A percentile compares a stretch with the other conserved stretches of the same genome.
phyloP scores from a whole-genome alignment of 192 early-diverging fungal species.

The Coemansia sp. region DNA sequence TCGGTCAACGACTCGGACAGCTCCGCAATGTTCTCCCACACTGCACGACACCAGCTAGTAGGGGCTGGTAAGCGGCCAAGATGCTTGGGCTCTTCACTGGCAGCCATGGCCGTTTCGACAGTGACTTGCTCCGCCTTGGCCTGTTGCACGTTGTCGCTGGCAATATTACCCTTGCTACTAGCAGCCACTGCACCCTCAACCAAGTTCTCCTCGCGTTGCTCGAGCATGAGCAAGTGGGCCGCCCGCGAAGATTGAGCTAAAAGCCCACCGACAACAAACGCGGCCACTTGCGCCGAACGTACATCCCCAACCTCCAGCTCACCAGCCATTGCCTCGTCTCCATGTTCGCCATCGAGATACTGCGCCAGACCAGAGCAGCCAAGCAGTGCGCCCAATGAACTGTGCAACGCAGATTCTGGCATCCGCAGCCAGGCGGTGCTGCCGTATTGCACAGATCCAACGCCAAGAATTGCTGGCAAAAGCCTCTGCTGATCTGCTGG shows the following conservation, averaged over 20 bases:
- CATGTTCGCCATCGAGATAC: background rate
- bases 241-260: conserved; percentile 24
- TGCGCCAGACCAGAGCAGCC: conserved; percentile 24
- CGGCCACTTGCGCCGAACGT: conserved; percentile 27
- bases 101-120: background rate
- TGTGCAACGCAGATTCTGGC: conserved; percentile 14
- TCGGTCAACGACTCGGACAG: too few species aligned
- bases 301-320: conserved; percentile 19
- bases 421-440: conserved; percentile 36
- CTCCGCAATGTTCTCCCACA: conserved; percentile 33
- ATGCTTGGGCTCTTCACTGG: conserved; percentile 26
- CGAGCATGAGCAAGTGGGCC: conserved; percentile 4
- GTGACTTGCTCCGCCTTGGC: background rate
- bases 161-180: background rate
- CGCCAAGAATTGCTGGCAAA: conserved; percentile 20
- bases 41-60: conserved; percentile 42
- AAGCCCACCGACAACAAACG: conserved; percentile 21
- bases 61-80: conserved; percentile 33
- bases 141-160: background rate
- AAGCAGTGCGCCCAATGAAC: conserved; percentile 16
- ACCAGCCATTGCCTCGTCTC: background rate
- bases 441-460: conserved; percentile 36
- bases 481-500: conserved; percentile 22
- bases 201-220: background rate
- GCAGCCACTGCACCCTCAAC: background rate